Evolutionary conservation across 768 basidiomycete species (phyloP).

Genomic region (Auricularia cornea): DNA sequence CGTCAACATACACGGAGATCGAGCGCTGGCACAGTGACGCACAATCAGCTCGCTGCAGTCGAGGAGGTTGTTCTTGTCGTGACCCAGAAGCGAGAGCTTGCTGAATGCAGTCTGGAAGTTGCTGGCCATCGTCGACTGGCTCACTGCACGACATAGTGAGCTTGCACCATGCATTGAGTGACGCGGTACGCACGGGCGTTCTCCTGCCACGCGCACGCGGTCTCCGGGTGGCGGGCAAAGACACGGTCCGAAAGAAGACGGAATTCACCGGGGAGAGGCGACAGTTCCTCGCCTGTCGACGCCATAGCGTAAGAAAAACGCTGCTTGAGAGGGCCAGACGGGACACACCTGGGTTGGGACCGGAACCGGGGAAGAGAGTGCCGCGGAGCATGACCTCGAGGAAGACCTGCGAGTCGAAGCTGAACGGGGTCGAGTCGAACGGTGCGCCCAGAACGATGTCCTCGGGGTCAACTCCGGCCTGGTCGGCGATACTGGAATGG

Average conservation of each 20-base stretch:
- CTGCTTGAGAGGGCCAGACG: no score
- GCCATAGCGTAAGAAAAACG: no score
- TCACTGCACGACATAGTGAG: slow-evolving; percentile 10
- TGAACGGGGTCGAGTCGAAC: slow-evolving; percentile 39
- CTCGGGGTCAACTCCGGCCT: no score
- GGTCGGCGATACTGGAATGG: no score
- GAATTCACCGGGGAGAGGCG: slow-evolving; percentile 20
- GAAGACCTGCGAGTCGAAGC: no score
- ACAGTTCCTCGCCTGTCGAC: no score
- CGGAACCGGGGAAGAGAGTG: slow-evolving; percentile 29
- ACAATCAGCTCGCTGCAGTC: slow-evolving; percentile 39
- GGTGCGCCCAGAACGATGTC: slow-evolving; percentile 25
- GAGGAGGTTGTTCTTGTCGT: slow-evolving; percentile 26
- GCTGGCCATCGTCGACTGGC: slow-evolving; percentile 26
- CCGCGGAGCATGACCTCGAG: no score
- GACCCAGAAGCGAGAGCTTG: no score
- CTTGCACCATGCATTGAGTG: not conserved
- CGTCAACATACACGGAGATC: no score
- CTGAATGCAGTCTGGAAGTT: slow-evolving; percentile 35
- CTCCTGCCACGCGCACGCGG: no score
- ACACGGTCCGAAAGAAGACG: slow-evolving; percentile 36
- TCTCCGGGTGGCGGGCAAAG: slow-evolving; percentile 26
- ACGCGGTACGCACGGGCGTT: slow-evolving; percentile 18
- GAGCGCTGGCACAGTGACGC: no score
- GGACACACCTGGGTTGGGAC: slow-evolving; percentile 30